A percentile compares a stretch with the other conserved stretches of the same genome.
These are phyloP conservation scores for Nannochloris sp. DNA, from an alignment of 139 green algal species.

Conservation along the genomic window DNA sequence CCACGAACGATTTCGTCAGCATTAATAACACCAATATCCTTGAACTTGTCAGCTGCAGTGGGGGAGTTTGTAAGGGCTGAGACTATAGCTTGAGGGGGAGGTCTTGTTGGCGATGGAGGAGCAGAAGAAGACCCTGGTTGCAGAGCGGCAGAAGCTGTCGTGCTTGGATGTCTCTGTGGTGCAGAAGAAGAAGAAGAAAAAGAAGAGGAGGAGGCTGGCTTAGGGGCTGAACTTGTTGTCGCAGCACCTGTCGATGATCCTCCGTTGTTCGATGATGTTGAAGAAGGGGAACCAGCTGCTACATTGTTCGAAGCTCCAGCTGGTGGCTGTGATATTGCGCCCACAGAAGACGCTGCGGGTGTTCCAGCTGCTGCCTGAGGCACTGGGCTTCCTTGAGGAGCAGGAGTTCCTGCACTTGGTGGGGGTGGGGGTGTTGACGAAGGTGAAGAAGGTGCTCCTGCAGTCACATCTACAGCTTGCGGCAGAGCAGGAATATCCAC, in stretches of 20 bases:
- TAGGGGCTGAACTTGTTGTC: too few relatives aligned
- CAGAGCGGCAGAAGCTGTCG: background rate
- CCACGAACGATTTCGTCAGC: conserved; percentile 1
- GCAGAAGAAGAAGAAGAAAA: too few relatives aligned
- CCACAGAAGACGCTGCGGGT: too few relatives aligned
- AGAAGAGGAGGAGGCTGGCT: too few relatives aligned
- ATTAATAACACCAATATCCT: background rate
- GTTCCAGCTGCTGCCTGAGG: background rate
- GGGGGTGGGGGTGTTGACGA: background rate
- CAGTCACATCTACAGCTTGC: conserved; percentile 23
- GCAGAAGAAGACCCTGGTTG: background rate
- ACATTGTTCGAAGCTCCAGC: too few relatives aligned
- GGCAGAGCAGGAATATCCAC: conserved; percentile 22
- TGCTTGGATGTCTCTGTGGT: background rate
- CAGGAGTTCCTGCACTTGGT: background rate
- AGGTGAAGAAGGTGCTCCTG: background rate
- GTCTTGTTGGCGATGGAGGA: too few relatives aligned
- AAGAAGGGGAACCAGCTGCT: too few relatives aligned
- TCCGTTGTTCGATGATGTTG: too few relatives aligned
- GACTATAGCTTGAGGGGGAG: background rate
- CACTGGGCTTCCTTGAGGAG: background rate
- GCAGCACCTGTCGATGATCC: too few relatives aligned
- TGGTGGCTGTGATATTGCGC: background rate
- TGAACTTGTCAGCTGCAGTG: background rate
- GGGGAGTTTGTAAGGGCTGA: background rate